These are phyloP conservation scores for Polyplosphaeria fusca DNA, from an alignment of 495 filamentous ascomycete genomes.

Conservation along the genomic window DNA sequence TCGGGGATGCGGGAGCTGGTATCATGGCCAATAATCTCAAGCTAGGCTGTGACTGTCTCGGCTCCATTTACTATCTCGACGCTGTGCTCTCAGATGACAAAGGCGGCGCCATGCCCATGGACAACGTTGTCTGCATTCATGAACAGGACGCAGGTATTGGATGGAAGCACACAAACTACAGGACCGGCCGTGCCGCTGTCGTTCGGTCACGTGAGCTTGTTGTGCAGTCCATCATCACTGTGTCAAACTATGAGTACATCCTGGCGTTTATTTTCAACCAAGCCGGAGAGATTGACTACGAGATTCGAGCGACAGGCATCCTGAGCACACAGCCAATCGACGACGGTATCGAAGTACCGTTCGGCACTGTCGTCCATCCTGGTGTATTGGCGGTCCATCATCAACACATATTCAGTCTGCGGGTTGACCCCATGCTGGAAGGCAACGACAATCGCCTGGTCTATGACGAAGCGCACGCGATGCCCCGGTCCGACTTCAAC, in stretches of 20 bases:
- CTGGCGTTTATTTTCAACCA: slow-evolving; percentile 84
- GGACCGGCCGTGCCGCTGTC: slow-evolving; percentile 64
- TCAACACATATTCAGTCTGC: slow-evolving; percentile 88
- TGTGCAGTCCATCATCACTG: slow-evolving; percentile 61
- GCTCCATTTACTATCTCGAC: slow-evolving; percentile 72
- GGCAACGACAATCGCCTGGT: slow-evolving; percentile 68
- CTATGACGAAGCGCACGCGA: slow-evolving; percentile 68
- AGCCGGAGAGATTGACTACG: slow-evolving; percentile 73
- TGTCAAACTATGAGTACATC: slow-evolving; percentile 67
- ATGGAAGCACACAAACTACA: slow-evolving; percentile 83
- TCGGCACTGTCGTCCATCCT: slow-evolving; percentile 83
- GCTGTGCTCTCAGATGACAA: slow-evolving; percentile 52
- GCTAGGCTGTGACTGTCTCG: slow-evolving; percentile 53
- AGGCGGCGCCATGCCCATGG: slow-evolving; percentile 58
- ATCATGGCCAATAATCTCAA: slow-evolving; percentile 71
- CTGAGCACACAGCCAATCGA: slow-evolving; percentile 80
- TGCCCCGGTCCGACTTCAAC: slow-evolving; percentile 73
- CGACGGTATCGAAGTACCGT: slow-evolving; percentile 61
- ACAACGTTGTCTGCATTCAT: slow-evolving; percentile 77
- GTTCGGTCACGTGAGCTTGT: slow-evolving; percentile 69
- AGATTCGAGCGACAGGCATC: slow-evolving; percentile 79
- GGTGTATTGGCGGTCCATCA: slow-evolving; percentile 76
- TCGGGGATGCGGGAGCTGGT: slow-evolving; percentile 72
- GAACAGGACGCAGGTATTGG: slow-evolving; percentile 71
- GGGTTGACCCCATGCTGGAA: slow-evolving; percentile 78